phyloP scores from a whole-genome alignment of 2,329 filamentous ascomycete species.

The Colletotrichum brevisporum region DNA sequence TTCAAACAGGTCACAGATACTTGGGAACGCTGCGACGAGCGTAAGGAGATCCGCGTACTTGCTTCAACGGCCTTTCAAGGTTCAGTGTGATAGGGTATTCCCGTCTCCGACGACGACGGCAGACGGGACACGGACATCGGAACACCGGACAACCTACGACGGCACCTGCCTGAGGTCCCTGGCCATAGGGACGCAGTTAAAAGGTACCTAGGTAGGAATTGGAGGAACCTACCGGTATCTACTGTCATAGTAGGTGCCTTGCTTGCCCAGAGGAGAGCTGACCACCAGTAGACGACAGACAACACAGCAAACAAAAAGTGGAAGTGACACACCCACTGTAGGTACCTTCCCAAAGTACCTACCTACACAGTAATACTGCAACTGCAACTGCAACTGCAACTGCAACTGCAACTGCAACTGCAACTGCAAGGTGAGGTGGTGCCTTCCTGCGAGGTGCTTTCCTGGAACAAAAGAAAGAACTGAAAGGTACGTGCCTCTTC shows the following conservation, averaged over 20 bases:
- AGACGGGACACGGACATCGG: conserved; percentile 8
- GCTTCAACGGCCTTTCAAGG: conserved; percentile 8
- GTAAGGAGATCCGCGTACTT: conserved; percentile 5
- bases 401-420: too few relatives aligned
- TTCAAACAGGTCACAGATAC: conserved; percentile 33
- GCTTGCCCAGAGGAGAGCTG: background rate
- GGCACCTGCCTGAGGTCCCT: too few relatives aligned
- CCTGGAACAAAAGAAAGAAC: too few relatives aligned
- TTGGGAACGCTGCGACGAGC: conserved; percentile 5
- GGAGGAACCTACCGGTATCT: too few relatives aligned
- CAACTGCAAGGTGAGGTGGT: too few relatives aligned
- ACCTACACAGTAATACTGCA: background rate
- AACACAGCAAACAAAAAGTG: background rate
- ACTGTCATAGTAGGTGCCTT: too few relatives aligned
- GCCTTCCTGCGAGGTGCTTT: too few relatives aligned
- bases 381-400: too few relatives aligned
- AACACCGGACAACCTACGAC: conserved; percentile 10
- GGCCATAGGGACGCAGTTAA: too few relatives aligned
- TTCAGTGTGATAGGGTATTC: conserved; percentile 15
- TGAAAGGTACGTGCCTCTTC: background rate
- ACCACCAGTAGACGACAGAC: conserved; percentile 4
- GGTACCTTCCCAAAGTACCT: background rate
- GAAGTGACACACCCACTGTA: background rate
- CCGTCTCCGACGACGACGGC: background rate
- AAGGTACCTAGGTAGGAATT: too few relatives aligned